phyloP scores from a whole-genome alignment of 164 flowering plant species.

The Liriodendron chinense region DNA sequence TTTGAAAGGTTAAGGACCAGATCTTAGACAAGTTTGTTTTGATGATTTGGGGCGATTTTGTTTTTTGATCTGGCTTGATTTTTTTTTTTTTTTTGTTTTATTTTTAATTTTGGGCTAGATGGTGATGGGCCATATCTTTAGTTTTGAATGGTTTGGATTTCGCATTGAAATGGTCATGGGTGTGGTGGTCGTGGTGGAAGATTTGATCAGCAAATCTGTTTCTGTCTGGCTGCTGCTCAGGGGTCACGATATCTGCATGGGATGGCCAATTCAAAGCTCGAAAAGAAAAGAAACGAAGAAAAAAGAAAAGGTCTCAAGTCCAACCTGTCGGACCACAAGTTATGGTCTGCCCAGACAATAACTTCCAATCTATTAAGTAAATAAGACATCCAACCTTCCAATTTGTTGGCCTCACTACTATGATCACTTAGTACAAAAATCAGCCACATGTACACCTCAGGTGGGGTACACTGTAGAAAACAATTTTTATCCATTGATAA shows the following conservation, averaged over 20 bases:
- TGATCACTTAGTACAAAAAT: no score
- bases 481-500: no score
- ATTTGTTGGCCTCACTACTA: no score
- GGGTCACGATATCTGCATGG: constrained; percentile 14
- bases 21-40: background rate
- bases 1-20: background rate
- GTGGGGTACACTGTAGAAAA: no score
- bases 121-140: background rate
- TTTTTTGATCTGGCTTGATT: background rate
- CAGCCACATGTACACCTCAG: no score
- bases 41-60: background rate
- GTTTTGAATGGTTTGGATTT: background rate
- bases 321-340: no score
- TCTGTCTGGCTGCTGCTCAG: constrained; percentile 2
- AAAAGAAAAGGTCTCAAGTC: background rate
- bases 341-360: no score
- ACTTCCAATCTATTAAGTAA: no score
- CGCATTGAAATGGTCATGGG: background rate
- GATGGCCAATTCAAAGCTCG: constrained; percentile 9
- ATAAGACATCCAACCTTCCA: no score
- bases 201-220: constrained; percentile 3
- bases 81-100: background rate
- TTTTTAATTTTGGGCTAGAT: background rate
- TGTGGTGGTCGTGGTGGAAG: background rate
- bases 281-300: background rate